Percentiles rank a stretch among this genome's conserved stretches.
Conservation (phyloP, 140 eudicot species). For the Flaveria floridana region DNA sequence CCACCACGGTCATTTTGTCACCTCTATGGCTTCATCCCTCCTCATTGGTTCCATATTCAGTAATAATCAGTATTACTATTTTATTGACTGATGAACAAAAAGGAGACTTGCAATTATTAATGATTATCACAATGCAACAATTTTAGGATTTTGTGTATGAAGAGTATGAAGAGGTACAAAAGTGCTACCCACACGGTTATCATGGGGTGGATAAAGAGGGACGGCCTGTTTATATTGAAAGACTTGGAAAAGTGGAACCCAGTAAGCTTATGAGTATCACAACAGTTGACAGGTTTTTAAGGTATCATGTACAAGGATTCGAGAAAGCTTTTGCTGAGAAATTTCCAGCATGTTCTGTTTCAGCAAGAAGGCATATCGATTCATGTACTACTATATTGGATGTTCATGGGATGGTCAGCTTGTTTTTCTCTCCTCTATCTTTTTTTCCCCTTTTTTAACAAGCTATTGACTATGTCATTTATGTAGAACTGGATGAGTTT, state of each 20-base stretch:
- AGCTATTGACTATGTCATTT: neutral
- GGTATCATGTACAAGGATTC: constrained; percentile 89
- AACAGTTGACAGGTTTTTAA: constrained; percentile 78
- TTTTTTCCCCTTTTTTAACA: neutral
- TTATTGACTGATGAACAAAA: neutral
- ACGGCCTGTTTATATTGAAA: constrained; percentile 85
- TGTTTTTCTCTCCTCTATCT: neutral
- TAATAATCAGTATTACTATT: neutral
- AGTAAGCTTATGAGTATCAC: constrained; percentile 87
- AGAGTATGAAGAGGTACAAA: constrained; percentile 75
- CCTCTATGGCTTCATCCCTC: neutral
- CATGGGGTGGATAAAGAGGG: constrained; percentile 95
- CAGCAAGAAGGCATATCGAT: constrained; percentile 88
- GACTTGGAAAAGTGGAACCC: constrained; percentile 85
- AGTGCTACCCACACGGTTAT: constrained; percentile 88
- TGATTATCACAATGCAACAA: neutral
- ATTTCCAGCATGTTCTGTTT: constrained; percentile 94
- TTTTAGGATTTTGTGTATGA: constrained; percentile 71
- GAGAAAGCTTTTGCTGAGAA: constrained; percentile 84
- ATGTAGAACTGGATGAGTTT: constrained; percentile 45
- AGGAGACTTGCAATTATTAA: neutral
- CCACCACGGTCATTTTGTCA: neutral
- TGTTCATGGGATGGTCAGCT: constrained; percentile 86
- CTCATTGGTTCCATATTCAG: neutral
- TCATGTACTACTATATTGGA: constrained; percentile 85